A percentile compares a stretch with the other conserved stretches of the same genome.
phyloP scores from a whole-genome alignment of 371 early-diverging fungal species.

The Choanephora cucurbitarum region DNA sequence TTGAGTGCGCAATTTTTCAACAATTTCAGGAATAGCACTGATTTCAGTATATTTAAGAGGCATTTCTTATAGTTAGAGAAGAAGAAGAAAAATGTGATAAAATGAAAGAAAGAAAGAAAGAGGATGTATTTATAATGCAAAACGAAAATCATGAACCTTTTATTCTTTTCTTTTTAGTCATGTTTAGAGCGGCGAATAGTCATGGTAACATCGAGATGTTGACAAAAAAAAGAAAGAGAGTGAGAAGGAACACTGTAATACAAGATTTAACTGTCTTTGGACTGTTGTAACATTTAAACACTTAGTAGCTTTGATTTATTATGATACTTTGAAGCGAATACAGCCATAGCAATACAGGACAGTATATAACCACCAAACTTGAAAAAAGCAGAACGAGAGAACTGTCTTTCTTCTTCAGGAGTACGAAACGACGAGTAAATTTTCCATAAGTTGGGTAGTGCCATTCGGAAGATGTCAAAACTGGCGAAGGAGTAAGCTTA shows the following conservation, averaged over 20 bases:
- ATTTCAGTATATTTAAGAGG: slow-evolving; percentile 29
- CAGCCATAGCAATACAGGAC: slow-evolving; percentile 71
- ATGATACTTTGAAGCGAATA: slow-evolving; percentile 51
- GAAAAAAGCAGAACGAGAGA: slow-evolving; percentile 77
- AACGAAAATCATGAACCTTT: not conserved
- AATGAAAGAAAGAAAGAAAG: slow-evolving; percentile 3
- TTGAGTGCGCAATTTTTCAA: slow-evolving; percentile 50
- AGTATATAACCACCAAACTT: slow-evolving; percentile 74
- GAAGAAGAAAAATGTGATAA: slow-evolving; percentile 8
- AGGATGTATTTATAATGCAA: not conserved
- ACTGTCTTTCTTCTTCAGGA: slow-evolving; percentile 75
- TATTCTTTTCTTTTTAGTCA: not conserved
- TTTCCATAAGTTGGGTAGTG: slow-evolving; percentile 69
- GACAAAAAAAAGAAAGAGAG: not conserved
- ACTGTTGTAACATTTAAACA: slow-evolving; percentile 11
- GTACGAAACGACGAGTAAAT: slow-evolving; percentile 79
- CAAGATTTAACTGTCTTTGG: slow-evolving; percentile 13
- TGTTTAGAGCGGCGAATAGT: not conserved
- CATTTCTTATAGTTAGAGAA: slow-evolving; percentile 16
- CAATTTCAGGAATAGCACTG: slow-evolving; percentile 37
- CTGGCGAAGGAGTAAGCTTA: not conserved
- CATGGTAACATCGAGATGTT: no score
- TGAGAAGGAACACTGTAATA: not conserved
- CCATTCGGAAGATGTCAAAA: slow-evolving; percentile 37
- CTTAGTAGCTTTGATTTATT: slow-evolving; percentile 22